Evolutionary conservation across 1,284 basidiomycete species (phyloP).

Genomic region (Ceratobasidium sp.): DNA sequence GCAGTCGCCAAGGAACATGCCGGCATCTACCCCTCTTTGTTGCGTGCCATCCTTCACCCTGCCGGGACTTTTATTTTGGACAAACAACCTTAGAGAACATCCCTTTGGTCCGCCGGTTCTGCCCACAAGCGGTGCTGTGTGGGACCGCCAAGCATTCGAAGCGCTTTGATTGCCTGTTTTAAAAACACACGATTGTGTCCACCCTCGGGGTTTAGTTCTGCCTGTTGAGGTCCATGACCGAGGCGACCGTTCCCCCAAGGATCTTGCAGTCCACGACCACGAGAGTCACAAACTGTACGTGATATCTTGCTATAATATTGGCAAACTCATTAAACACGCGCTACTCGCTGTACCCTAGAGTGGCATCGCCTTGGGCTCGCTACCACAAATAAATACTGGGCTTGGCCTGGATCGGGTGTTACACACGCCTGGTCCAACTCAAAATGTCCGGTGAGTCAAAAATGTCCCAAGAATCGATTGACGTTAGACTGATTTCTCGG

Average conservation of each 20-base stretch:
- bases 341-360: not conserved
- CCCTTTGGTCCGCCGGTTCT: too few relatives aligned
- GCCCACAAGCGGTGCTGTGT: too few relatives aligned
- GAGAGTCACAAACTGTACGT: not conserved
- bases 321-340: not conserved
- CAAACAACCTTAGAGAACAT: too few relatives aligned
- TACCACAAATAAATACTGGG: not conserved
- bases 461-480: not conserved
- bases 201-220: not conserved
- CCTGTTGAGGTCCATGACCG: not conserved
- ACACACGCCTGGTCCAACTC: not conserved
- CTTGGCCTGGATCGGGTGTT: not conserved
- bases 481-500: not conserved
- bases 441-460: slow-evolving; percentile 19
- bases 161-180: too few relatives aligned
- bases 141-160: too few relatives aligned
- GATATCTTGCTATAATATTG: not conserved
- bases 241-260: not conserved
- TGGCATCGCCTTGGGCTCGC: not conserved
- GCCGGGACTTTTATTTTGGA: too few relatives aligned
- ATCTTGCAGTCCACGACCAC: slow-evolving; percentile 12
- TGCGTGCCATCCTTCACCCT: too few relatives aligned
- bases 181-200: too few relatives aligned
- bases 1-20: too few relatives aligned
- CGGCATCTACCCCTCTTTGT: too few relatives aligned